Percentiles rank a stretch among this genome's conserved stretches.
Evolutionary conservation across 345 rosid species (phyloP).

Genomic region (Salix suchowensis): DNA sequence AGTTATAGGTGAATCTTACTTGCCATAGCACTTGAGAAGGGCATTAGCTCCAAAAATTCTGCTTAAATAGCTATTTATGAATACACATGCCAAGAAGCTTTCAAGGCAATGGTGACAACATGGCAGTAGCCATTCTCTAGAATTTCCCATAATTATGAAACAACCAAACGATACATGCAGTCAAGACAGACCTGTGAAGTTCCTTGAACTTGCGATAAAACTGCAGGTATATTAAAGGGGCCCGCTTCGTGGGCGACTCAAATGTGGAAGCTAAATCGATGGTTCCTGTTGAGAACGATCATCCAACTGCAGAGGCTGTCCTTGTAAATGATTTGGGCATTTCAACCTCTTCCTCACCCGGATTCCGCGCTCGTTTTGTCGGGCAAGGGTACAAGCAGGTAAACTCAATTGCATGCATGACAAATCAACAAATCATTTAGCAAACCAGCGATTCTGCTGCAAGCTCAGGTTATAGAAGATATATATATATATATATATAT

Average conservation of each 20-base stretch:
- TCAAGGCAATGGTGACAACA: too few relatives aligned
- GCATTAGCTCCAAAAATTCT: too few relatives aligned
- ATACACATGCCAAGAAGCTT: too few relatives aligned
- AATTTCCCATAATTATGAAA: too few relatives aligned
- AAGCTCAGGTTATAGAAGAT: too few relatives aligned
- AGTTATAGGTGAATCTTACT: too few relatives aligned
- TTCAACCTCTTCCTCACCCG: constrained; percentile 22
- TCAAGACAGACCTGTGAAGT: not conserved
- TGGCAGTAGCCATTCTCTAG: too few relatives aligned
- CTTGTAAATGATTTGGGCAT: constrained; percentile 28
- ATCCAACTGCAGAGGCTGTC: constrained; percentile 41
- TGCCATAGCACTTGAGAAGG: too few relatives aligned
- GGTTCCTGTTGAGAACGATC: constrained; percentile 33
- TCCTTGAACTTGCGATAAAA: not conserved
- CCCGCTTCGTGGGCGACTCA: constrained; percentile 43
- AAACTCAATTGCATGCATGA: not conserved
- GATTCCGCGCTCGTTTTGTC: constrained; percentile 66
- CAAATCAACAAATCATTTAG: not conserved
- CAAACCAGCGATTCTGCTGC: not conserved
- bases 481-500: too few relatives aligned
- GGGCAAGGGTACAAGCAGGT: constrained; percentile 99
- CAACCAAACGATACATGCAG: too few relatives aligned
- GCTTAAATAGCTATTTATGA: too few relatives aligned
- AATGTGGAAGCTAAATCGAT: constrained; percentile 32
- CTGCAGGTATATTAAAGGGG: constrained; percentile 75